Evolutionary conservation across 345 rosid genomes (phyloP), one percentile per base, ranked within the genome.

Genomic region (Lepidium aucheri): DNA sequence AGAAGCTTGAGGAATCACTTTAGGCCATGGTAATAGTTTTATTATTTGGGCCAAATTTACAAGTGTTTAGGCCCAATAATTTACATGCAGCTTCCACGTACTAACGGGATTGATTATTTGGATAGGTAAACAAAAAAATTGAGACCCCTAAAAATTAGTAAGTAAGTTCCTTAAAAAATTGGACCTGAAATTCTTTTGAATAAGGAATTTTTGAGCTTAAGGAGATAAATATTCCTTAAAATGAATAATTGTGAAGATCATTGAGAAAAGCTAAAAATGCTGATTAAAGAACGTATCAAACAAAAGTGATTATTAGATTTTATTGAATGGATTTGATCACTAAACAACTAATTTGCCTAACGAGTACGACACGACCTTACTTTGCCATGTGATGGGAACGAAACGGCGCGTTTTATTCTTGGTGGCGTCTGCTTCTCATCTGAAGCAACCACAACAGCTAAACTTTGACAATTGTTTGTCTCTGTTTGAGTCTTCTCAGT

Each of bases 301-400:
- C 32, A 28, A 8, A 46, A 18, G 7, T 8, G 6, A 45, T 62
- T 20, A 62, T 62, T 62, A 33, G 40, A 33, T 43, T n/a, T n/a
- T 43, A 39, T 7, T 42, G 49, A 24, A 22, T 7, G 12, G 14
- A 58, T 58, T 3, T 58, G 53, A 60, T 45, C 18, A 30, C 65
- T 60, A 40, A 9, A 14, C 36, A 47, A 6, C 22, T 34, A 13
- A 6, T 28, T 7, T 28, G 32, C 16, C 9, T 69, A 69, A 33
- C 74, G 67, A 50, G 60, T 69, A 33, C 67, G 67, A 40, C 67
- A 69, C 41, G 67, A 60, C 18, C 60, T 61, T 22, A 43, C 68
- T 61, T 43, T 10, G 28, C 74, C 68, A 26, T 53, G 68, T 2
- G 62, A 70, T 0, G 74, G 66, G 22, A 64, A 69, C 9, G 58